Base-by-base conservation (phyloP, 257 asterid species). In the Salvia splendens region DNA sequence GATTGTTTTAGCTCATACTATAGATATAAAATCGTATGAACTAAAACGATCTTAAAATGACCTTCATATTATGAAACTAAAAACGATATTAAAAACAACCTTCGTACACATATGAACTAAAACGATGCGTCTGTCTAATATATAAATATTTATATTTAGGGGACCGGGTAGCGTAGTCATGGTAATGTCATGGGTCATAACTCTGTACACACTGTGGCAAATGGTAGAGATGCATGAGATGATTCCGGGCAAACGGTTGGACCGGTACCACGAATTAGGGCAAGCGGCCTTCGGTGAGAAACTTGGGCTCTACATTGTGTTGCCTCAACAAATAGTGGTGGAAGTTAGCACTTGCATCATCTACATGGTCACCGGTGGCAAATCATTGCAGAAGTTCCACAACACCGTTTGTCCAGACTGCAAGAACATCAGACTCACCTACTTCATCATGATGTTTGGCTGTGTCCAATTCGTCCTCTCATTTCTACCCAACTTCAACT, bases 221-320 rank as follows among this genome's bases (percentile, higher is more conserved):
- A 88, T 88, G 97, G 93, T 91, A 2, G 91, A 91, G 62, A 82
- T 91, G 93, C 95, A 88, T 20, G 97, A 91, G 45, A 80, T 78
- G 78, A 81, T 86, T 0, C 89, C 91, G 0, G 95, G 93, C 0
- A 91, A 85, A 74, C 76, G 97, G 66, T 85, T 86, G 35, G 93
- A 88, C 49, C 64, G 97, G 72, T 88, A 91, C 69, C 92, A 86
- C n/a, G 95, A 91, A 43, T 67, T 91, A 4, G 97, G 97, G 6
- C 96, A 88, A 12, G 20, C 70, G 1, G 92, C 95, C 0, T 90
- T 83, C 42, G 95, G 97, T 0, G 75, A 80, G 2, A 90, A 82
- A 45, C 82, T 88, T 0, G 93, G 96, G 9, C 81, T 91, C 0
- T 91, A 76, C 78, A 88, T 91, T 0, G 93, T 88, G 0, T 82